Conservation (phyloP, 805 yeast genomes). For the Candida methanosorbosa region DNA sequence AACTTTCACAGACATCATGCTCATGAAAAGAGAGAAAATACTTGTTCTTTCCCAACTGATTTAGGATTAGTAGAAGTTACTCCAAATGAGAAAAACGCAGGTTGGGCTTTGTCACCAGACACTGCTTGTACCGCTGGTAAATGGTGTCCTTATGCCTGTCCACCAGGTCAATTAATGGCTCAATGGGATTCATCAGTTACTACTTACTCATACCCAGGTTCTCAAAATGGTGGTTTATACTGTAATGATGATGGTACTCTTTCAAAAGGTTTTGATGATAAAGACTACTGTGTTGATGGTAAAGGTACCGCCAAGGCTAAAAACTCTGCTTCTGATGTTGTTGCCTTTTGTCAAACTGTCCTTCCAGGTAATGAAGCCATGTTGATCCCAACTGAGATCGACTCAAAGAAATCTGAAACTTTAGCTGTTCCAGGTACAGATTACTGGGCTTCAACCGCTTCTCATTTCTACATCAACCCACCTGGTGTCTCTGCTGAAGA, state of each 20-base stretch:
- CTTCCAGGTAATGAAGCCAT: slow-evolving; percentile 92
- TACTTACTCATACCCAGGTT: slow-evolving; percentile 66
- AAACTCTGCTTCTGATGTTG: slow-evolving; percentile 47
- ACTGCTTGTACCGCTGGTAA: slow-evolving; percentile 65
- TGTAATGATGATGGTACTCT: slow-evolving; percentile 66
- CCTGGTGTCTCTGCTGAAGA: slow-evolving; percentile 73
- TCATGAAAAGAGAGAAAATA: slow-evolving; percentile 24
- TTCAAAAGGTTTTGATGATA: slow-evolving; percentile 48
- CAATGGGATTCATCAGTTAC: slow-evolving; percentile 82
- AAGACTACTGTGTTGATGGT: slow-evolving; percentile 68
- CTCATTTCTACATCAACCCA: slow-evolving; percentile 78
- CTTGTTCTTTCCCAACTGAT: slow-evolving; percentile 61
- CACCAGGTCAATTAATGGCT: slow-evolving; percentile 78
- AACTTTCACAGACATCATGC: slow-evolving; percentile 12
- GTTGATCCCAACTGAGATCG: slow-evolving; percentile 76
- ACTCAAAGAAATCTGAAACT: slow-evolving; percentile 34
- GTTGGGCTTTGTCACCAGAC: slow-evolving; percentile 84
- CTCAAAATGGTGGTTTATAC: slow-evolving; percentile 75
- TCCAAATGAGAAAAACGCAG: slow-evolving; percentile 48
- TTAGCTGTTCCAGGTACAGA: slow-evolving; percentile 81
- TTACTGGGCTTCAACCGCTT: slow-evolving; percentile 81
- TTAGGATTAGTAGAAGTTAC: slow-evolving; percentile 67
- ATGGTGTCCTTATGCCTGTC: slow-evolving; percentile 89
- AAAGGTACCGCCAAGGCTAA: slow-evolving; percentile 54
- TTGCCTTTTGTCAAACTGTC: slow-evolving; percentile 89